Base-by-base conservation (phyloP, 768 basidiomycete genomes). In the Vishniacozyma victoriae region DNA sequence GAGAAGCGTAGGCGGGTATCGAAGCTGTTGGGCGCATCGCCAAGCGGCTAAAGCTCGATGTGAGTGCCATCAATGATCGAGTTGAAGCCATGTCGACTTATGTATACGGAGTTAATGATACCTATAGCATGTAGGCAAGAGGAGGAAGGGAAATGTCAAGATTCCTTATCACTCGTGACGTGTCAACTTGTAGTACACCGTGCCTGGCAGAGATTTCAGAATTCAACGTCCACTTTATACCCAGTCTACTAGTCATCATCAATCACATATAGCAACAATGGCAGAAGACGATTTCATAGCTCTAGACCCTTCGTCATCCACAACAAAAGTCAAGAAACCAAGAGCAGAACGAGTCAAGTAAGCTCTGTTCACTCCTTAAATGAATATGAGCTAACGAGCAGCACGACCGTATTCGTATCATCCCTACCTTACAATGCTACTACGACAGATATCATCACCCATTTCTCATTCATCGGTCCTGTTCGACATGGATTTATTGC, bases 401-500 rank as follows among this genome's bases (percentile, higher is more conserved):
- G 67, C 51, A 71, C 88, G 15, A 96, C 91, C 0, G 75, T 97
- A 47, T 96, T 96, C 72, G 83, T 97, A 45, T 91, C 89, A 9
- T 90, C 91, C 74, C 75, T 99, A 31, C 89, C 93, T 0, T 92
- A 87, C 69, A 80, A 82, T 35, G 87, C 84, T 48, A 96, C 95
- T 7, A 87, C 88, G 5, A 83, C 83, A 39, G 90, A 95, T 72
- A 77, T 97, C 23, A 81, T 87, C 60, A 90, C 91, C 0, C 79
- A 92, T 18, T 95, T 96, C 75, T 96, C 92, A 5, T 89, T 92
- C 71, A 80, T 95, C 55, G 95, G 90, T 0, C 95, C 95, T 23
- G 86, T 99, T 14, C 81, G 90, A 29, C 84, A 85, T 16, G 92
- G 91, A 0, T 97, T 99, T 63, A 83, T 99, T 5, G 95, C 96